Base-by-base conservation (phyloP, 2,329 filamentous ascomycete species). In the Lasiodiplodia gonubiensis region DNA sequence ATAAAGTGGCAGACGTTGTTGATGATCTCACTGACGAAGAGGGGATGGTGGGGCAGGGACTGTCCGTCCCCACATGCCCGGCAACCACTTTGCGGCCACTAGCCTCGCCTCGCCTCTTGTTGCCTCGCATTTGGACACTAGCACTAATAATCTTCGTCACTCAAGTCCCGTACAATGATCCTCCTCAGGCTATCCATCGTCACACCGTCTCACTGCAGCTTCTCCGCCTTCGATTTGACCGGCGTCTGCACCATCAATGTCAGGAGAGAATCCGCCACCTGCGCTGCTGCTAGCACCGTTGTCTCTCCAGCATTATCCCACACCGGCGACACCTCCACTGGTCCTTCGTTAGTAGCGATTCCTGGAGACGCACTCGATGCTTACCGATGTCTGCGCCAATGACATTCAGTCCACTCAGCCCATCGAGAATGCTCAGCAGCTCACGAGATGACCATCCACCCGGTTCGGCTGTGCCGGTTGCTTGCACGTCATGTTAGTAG, bases 381-480 rank as follows among this genome's bases (percentile, higher is more conserved):
- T 69, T 73, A 82, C 81, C 79, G 42, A 89, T 82, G 76, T 89
- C 87, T 7, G 85, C 86, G 2, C 86, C 86, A 35, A 89, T 80
- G 21, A 89, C 80, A 63, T 88, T 83, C 57, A 89, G 70, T 0
- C 86, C 86, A 49, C 80, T 80, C n/a, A 89, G 78, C 0, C 86
- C 86, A 70, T 88, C 85, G 25, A 89, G 75, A 67, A 89, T 86
- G 0, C 85, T 85, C 49, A 87, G 75, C 27, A 89, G 75, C 71
- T 89, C 87, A 46, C 87, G 81, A 0, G 86, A 88, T 0, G 82
- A 84, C 87, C 87, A 89, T 3, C 87, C 87, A 54, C 87, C 87
- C 1, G 86, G 85, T 72, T 89, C 87, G 11, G 86, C 82, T 1
- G 87, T 89, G 2, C 87, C 87, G 0, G 87, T 89, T 10, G 81